These are phyloP conservation scores for Dalbergia cultrata DNA, from an alignment of 306 rosid species.

Conservation along the genomic window DNA sequence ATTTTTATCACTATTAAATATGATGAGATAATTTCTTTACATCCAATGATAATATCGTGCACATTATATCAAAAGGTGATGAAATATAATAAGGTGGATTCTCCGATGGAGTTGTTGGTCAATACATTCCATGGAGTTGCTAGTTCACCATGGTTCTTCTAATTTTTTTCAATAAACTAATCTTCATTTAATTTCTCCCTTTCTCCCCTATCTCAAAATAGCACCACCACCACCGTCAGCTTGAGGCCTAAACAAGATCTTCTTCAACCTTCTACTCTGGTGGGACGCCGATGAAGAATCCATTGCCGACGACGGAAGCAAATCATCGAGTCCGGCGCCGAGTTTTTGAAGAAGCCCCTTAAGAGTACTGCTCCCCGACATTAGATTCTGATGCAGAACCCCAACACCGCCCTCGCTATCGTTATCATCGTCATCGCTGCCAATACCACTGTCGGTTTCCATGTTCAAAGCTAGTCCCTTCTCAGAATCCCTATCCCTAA, in stretches of 20 bases:
- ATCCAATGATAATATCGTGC: no score
- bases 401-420: conserved; percentile 93
- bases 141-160: no score
- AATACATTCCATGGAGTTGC: no score
- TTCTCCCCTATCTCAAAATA: no score
- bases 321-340: conserved; percentile 97
- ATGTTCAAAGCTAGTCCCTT: conserved; percentile 69
- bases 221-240: no score
- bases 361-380: conserved; percentile 93
- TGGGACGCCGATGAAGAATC: conserved; percentile 74
- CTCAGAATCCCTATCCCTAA: conserved; percentile 74
- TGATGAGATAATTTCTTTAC: no score
- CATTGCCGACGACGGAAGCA: conserved; percentile 14
- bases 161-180: no score
- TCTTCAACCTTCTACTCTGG: conserved; percentile 45
- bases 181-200: conserved; percentile 33
- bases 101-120: no score
- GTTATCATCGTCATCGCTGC: conserved; percentile 83
- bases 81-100: no score
- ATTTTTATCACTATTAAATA: no score
- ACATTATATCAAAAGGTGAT: no score
- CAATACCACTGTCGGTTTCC: conserved; percentile 62
- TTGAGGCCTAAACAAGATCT: conserved; percentile 74
- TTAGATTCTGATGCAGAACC: conserved; percentile 78
- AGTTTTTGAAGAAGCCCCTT: conserved; percentile 93